These are phyloP conservation scores for Pseudocohnilembus persalinus DNA, from an alignment of 169 alveolate genomes.

Conservation along the genomic window DNA sequence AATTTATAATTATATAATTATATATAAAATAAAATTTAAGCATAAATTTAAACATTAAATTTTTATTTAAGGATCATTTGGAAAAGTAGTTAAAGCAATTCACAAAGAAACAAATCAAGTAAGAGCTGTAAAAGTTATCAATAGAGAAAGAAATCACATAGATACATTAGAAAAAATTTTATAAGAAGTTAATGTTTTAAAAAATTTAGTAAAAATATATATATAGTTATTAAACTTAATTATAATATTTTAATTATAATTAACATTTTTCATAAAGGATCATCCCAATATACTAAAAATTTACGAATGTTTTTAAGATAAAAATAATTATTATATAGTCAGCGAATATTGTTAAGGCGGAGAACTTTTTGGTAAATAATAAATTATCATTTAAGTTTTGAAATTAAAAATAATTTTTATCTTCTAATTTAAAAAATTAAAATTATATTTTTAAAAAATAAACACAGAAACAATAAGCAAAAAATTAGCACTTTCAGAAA, in stretches of 20 bases:
- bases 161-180: not conserved
- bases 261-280: slow-evolving; percentile 11
- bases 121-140: not conserved
- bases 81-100: not conserved
- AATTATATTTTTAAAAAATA: too few relatives aligned
- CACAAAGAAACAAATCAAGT: not conserved
- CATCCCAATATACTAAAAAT: slow-evolving; percentile 82
- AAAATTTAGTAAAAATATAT: not conserved
- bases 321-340: slow-evolving; percentile 58
- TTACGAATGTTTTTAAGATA: slow-evolving; percentile 72
- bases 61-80: not conserved
- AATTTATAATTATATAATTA: too few relatives aligned
- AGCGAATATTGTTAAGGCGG: slow-evolving; percentile 78
- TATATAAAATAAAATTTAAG: too few relatives aligned
- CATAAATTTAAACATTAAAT: too few relatives aligned
- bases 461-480: not conserved
- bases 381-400: slow-evolving; percentile 31
- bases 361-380: slow-evolving; percentile 73
- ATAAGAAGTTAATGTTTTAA: not conserved
- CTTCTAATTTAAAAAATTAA: too few relatives aligned
- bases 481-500: slow-evolving; percentile 67
- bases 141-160: not conserved
- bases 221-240: not conserved
- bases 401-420: not conserved
- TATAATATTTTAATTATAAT: too few relatives aligned